A percentile compares a stretch with the other conserved stretches of the same genome.
Evolutionary conservation across 2,329 filamentous ascomycete species (phyloP).

Genomic region (Ophiosphaerella korrae): DNA sequence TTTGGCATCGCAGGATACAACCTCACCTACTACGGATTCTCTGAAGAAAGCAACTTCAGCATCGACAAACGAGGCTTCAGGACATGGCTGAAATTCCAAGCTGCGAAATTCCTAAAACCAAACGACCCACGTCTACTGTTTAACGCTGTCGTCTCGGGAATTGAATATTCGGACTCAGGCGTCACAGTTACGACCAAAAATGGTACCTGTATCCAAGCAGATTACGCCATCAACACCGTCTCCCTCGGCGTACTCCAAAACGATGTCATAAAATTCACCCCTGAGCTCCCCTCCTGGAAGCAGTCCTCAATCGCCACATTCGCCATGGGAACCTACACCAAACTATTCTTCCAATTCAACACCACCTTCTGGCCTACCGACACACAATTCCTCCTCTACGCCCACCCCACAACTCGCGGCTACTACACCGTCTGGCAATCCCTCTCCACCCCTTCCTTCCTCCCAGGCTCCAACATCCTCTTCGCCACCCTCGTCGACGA

Average conservation of each 20-base stretch:
- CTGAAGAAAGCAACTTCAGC: constrained; percentile 66
- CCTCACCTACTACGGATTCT: constrained; percentile 66
- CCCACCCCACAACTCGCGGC: constrained; percentile 54
- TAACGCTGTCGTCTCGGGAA: constrained; percentile 61
- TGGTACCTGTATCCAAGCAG: constrained; percentile 62
- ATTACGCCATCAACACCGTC: constrained; percentile 70
- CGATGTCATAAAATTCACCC: constrained; percentile 62
- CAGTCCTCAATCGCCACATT: constrained; percentile 66
- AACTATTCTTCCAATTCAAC: constrained; percentile 73
- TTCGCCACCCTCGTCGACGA: constrained; percentile 67
- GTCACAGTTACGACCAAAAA: constrained; percentile 61
- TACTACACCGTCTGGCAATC: constrained; percentile 70
- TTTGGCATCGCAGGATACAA: constrained; percentile 64
- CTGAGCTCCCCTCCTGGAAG: constrained; percentile 68
- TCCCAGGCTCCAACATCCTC: constrained; percentile 66
- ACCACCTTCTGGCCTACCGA: constrained; percentile 67
- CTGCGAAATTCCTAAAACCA: constrained; percentile 60
- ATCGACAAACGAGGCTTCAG: constrained; percentile 67
- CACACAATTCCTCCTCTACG: constrained; percentile 61
- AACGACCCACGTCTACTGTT: constrained; percentile 64
- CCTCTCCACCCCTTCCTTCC: constrained; percentile 61
- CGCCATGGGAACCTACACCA: constrained; percentile 73
- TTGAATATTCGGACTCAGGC: constrained; percentile 58
- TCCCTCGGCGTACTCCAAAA: constrained; percentile 71
- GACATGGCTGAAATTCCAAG: constrained; percentile 61